phyloP scores from a whole-genome alignment of 2,329 filamentous ascomycete genomes.

The Monosporascus sp. region DNA sequence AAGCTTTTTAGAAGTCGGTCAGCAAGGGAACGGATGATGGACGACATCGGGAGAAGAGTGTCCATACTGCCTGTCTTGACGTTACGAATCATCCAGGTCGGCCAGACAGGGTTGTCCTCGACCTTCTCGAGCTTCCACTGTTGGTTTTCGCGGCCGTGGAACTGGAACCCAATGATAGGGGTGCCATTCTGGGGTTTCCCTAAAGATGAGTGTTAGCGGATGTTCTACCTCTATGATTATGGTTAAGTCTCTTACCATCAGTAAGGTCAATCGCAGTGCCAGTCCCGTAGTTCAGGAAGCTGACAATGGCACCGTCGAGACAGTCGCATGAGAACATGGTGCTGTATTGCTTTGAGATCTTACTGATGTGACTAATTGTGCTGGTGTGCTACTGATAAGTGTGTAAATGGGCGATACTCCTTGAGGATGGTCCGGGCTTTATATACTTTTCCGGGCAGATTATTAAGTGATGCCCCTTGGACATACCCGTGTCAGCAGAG shows the following conservation, averaged over 20 bases:
- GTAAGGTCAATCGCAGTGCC: slow-evolving; percentile 3
- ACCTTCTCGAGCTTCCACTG: slow-evolving; percentile 3
- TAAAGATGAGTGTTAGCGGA: too few species aligned
- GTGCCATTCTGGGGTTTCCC: not conserved
- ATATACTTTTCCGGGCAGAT: too few species aligned
- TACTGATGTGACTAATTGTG: too few species aligned
- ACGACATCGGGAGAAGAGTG: not conserved
- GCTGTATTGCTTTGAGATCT: too few species aligned
- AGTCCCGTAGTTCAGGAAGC: slow-evolving; percentile 5
- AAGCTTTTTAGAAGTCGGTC: slow-evolving; percentile 1
- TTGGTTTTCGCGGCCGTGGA: slow-evolving; percentile 2
- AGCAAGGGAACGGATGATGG: not conserved
- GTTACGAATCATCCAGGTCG: slow-evolving; percentile 5
- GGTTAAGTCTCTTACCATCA: not conserved
- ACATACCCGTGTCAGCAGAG: too few species aligned
- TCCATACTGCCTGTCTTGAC: slow-evolving; percentile 3
- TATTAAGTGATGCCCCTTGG: too few species aligned
- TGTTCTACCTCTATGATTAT: too few species aligned
- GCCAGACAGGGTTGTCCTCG: not conserved
- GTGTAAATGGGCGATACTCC: too few species aligned
- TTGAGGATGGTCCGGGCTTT: too few species aligned
- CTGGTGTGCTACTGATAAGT: too few species aligned
- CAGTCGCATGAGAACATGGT: not conserved
- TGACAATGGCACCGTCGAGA: slow-evolving; percentile 2
- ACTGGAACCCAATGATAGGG: slow-evolving; percentile 2